Evolutionary conservation across 2,329 filamentous ascomycete genomes (phyloP).

Genomic region (Sphaerulina musiva): DNA sequence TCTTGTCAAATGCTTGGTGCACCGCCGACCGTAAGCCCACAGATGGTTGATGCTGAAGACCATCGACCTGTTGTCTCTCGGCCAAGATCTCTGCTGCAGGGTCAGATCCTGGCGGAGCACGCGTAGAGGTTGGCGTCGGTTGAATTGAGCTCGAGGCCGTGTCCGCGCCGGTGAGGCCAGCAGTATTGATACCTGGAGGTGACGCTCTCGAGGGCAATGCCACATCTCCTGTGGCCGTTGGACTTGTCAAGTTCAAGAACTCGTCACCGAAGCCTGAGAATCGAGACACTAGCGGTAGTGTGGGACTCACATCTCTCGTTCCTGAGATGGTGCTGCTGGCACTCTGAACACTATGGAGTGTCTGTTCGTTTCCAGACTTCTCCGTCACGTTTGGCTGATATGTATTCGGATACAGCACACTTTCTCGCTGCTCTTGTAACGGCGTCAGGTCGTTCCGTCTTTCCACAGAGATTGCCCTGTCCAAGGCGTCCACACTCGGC

Average conservation of each 20-base stretch:
- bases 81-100: constrained; percentile 17
- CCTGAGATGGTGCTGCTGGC: neutral
- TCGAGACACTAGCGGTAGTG: constrained; percentile 40
- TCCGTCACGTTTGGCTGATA: constrained; percentile 1
- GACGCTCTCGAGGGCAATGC: neutral
- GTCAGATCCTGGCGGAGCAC: constrained; percentile 10
- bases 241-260: constrained; percentile 22
- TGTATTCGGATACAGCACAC: constrained; percentile 14
- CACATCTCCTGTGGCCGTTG: constrained; percentile 4
- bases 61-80: constrained; percentile 15
- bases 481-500: constrained; percentile 49
- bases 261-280: constrained; percentile 39
- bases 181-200: constrained; percentile 7
- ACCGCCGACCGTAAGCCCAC: constrained; percentile 50
- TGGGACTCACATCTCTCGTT: constrained; percentile 19
- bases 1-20: constrained; percentile 58
- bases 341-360: neutral
- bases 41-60: constrained; percentile 45
- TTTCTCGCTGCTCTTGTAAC: constrained; percentile 20
- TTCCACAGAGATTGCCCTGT: constrained; percentile 27
- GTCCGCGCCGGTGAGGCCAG: neutral
- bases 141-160: constrained; percentile 19
- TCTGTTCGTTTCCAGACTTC: neutral
- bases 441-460: constrained; percentile 16
- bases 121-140: constrained; percentile 15